Conservation (phyloP, 2,329 filamentous ascomycete species). For the Aspergillus brasiliensis region DNA sequence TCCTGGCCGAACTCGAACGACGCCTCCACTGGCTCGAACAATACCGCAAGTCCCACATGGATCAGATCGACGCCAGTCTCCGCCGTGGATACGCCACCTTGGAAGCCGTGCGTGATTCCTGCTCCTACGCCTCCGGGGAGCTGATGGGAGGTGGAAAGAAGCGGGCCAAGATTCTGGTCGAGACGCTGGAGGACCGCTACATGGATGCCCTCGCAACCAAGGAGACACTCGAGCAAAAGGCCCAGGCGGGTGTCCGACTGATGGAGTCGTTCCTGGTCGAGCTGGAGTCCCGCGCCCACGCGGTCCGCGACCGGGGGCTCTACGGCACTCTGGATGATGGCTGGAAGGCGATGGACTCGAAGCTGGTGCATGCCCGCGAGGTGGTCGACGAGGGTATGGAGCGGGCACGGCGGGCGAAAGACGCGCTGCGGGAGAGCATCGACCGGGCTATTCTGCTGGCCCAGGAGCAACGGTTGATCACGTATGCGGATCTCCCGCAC, state of each 20-base stretch:
- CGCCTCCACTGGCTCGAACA: conserved; percentile 85
- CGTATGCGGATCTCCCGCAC: conserved; percentile 84
- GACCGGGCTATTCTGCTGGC: conserved; percentile 75
- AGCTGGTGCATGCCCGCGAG: conserved; percentile 71
- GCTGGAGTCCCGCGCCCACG: conserved; percentile 79
- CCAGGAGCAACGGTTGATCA: conserved; percentile 77
- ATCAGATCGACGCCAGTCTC: conserved; percentile 80
- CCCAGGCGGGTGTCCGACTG: conserved; percentile 79
- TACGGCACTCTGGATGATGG: conserved; percentile 78
- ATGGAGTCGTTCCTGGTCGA: conserved; percentile 85
- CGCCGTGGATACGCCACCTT: conserved; percentile 83
- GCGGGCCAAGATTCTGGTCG: conserved; percentile 84
- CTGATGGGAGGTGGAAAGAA: conserved; percentile 84
- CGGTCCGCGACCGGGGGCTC: conserved; percentile 75
- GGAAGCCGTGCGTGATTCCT: conserved; percentile 82
- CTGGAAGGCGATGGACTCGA: conserved; percentile 77
- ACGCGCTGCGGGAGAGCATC: conserved; percentile 81
- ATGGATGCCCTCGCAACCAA: conserved; percentile 81
- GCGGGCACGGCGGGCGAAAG: conserved; percentile 77
- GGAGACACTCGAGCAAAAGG: conserved; percentile 88
- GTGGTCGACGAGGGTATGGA: conserved; percentile 81
- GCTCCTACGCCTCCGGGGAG: conserved; percentile 86
- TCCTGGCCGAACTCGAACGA: conserved; percentile 77
- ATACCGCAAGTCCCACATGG: conserved; percentile 78
- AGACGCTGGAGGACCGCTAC: conserved; percentile 86